Evolutionary conservation across 345 rosid genomes (phyloP).

Genomic region (Eucalyptus rudis): DNA sequence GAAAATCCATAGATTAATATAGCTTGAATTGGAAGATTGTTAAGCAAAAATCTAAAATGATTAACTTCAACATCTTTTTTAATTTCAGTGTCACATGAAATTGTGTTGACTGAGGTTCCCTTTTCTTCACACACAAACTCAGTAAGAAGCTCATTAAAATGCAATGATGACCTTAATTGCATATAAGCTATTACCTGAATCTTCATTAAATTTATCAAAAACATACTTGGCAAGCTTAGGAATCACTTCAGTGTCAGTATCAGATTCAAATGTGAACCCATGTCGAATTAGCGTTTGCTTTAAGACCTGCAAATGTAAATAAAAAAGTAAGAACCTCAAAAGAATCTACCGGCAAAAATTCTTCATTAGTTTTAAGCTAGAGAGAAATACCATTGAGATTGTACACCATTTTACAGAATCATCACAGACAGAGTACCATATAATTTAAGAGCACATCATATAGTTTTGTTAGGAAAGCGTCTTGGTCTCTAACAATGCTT

Average conservation of each 20-base stretch:
- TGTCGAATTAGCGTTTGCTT: conserved; percentile 79
- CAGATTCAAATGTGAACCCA: conserved; percentile 89
- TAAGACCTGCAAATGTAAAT: conserved; percentile 38
- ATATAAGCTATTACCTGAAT: not conserved
- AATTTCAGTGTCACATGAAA: not conserved
- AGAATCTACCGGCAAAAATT: not conserved
- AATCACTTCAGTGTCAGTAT: conserved; percentile 96
- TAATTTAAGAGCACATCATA: not conserved
- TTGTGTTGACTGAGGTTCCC: not conserved
- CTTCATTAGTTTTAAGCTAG: not conserved
- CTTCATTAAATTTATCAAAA: conserved; percentile 81
- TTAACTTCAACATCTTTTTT: not conserved
- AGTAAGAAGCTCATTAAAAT: not conserved
- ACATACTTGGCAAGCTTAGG: conserved; percentile 96
- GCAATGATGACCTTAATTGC: not conserved
- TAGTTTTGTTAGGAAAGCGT: not conserved
- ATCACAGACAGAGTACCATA: not conserved
- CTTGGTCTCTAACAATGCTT: not conserved
- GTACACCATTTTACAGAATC: not conserved
- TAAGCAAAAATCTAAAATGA: not conserved
- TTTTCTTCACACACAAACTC: not conserved
- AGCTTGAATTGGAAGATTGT: not conserved
- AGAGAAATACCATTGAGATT: not conserved
- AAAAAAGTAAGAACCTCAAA: not conserved
- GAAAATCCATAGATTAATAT: not conserved